Evolutionary conservation across 768 basidiomycete genomes (phyloP).

Genomic region (Leccinum subgranulosum): DNA sequence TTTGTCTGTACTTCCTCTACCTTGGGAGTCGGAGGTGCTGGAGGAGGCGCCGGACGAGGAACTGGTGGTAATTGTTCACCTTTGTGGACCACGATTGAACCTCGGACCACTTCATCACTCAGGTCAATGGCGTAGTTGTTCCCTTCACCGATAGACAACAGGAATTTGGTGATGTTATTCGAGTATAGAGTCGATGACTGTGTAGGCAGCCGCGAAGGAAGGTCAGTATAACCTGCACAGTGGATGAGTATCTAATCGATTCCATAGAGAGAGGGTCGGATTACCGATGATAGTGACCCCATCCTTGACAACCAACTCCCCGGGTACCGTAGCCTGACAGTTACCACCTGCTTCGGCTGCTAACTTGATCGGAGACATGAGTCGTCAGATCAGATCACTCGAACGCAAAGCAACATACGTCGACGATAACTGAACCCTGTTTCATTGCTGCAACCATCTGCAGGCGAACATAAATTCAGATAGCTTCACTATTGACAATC

Average conservation of each 20-base stretch:
- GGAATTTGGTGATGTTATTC: slow-evolving; percentile 88
- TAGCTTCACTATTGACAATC: background rate
- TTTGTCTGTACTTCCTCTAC: slow-evolving; percentile 40
- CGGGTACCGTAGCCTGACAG: slow-evolving; percentile 78
- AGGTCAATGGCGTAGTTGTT: slow-evolving; percentile 65
- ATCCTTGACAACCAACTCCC: slow-evolving; percentile 61
- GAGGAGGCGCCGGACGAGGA: slow-evolving; percentile 67
- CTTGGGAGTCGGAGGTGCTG: slow-evolving; percentile 50
- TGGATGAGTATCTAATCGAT: slow-evolving; percentile 2
- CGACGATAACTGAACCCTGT: slow-evolving; percentile 86
- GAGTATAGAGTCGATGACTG: slow-evolving; percentile 89
- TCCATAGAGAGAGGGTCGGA: slow-evolving; percentile 5
- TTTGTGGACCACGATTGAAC: slow-evolving; percentile 70
- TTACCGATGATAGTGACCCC: slow-evolving; percentile 84
- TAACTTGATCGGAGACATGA: slow-evolving; percentile 24
- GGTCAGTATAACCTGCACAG: slow-evolving; percentile 69
- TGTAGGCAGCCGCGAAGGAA: slow-evolving; percentile 85
- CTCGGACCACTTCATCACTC: slow-evolving; percentile 81
- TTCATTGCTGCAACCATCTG: slow-evolving; percentile 89
- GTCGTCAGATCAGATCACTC: background rate
- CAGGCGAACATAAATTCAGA: slow-evolving; percentile 8
- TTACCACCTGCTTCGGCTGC: slow-evolving; percentile 92
- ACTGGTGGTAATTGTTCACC: slow-evolving; percentile 64
- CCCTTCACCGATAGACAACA: slow-evolving; percentile 71
- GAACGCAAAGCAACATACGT: slow-evolving; percentile 33